Evolutionary conservation across 2,329 filamentous ascomycete genomes (phyloP).

Genomic region (Trichoderma koningiopsis): DNA sequence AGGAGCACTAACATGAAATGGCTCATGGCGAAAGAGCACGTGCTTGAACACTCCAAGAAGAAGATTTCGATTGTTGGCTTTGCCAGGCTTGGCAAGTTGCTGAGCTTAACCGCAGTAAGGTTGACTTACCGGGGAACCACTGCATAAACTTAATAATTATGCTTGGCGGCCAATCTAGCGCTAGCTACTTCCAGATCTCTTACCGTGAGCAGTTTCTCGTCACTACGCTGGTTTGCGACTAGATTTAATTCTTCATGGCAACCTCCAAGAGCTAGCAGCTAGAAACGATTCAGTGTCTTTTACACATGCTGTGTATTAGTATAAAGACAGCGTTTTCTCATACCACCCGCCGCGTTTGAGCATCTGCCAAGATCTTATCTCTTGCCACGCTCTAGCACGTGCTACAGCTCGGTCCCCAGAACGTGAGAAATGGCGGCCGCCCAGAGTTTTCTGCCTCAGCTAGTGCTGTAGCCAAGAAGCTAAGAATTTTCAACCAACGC

Average conservation of each 20-base stretch:
- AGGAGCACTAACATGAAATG: neutral
- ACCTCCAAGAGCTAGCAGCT: neutral
- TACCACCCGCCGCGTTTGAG: neutral
- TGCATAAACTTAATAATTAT: slow-evolving; percentile 24
- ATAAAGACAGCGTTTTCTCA: neutral
- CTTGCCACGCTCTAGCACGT: slow-evolving; percentile 9
- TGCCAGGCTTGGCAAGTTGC: slow-evolving; percentile 15
- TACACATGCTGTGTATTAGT: neutral
- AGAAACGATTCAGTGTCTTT: neutral
- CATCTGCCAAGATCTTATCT: neutral
- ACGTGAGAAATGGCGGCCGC: neutral
- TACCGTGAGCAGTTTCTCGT: neutral
- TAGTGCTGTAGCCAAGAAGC: neutral
- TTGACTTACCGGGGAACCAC: neutral
- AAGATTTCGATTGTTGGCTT: neutral
- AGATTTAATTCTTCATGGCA: neutral
- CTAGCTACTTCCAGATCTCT: neutral
- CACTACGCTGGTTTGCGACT: neutral
- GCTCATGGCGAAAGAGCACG: slow-evolving; percentile 16
- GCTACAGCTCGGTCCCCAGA: slow-evolving; percentile 18
- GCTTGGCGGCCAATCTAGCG: slow-evolving; percentile 22
- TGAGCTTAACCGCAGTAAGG: slow-evolving; percentile 24
- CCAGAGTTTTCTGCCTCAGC: neutral
- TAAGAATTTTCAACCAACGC: neutral
- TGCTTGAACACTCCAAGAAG: slow-evolving; percentile 3